Conservation (phyloP, 306 rosid species). For the Bauhinia variegata region DNA sequence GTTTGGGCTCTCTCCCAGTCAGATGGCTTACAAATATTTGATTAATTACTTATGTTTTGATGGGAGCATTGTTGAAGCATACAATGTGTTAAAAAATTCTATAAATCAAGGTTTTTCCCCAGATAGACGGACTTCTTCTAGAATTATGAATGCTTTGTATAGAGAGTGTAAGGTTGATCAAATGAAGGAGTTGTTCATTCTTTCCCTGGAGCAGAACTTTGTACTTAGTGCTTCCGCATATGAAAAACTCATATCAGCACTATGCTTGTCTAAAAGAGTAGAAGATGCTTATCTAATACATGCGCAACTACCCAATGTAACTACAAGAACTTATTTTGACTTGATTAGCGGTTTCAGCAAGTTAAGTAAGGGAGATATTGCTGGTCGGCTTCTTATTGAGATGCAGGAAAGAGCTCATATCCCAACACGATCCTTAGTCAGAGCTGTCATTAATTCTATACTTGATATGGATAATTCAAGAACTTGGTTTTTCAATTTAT, state of each 20-base stretch:
- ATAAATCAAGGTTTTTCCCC: conserved; percentile 55
- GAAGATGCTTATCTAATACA: conserved; percentile 64
- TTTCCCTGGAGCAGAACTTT: conserved; percentile 50
- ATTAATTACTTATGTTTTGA: conserved; percentile 65
- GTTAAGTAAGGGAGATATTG: conserved; percentile 60
- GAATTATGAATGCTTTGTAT: conserved; percentile 57
- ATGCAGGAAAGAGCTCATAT: conserved; percentile 66
- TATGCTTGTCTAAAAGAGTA: conserved; percentile 60
- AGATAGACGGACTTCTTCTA: conserved; percentile 49
- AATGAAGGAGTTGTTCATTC: conserved; percentile 72
- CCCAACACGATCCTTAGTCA: conserved; percentile 33
- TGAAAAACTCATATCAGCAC: conserved; percentile 56
- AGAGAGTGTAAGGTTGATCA: conserved; percentile 62
- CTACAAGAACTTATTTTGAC: conserved; percentile 43
- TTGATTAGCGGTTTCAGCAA: conserved; percentile 59
- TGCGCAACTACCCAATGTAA: conserved; percentile 45
- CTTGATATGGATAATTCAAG: conserved; percentile 59
- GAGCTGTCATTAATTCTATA: conserved; percentile 55
- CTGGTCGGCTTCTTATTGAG: conserved; percentile 77
- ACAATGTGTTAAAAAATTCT: conserved; percentile 43
- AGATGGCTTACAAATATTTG: conserved; percentile 73
- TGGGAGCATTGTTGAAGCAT: conserved; percentile 61
- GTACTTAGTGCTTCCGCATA: conserved; percentile 42
- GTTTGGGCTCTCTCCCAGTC: conserved; percentile 56
- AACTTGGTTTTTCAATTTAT: conserved; percentile 44